Evolutionary conservation across 139 green algal genomes (phyloP).

Genomic region (Desmodesmus armatus): DNA sequence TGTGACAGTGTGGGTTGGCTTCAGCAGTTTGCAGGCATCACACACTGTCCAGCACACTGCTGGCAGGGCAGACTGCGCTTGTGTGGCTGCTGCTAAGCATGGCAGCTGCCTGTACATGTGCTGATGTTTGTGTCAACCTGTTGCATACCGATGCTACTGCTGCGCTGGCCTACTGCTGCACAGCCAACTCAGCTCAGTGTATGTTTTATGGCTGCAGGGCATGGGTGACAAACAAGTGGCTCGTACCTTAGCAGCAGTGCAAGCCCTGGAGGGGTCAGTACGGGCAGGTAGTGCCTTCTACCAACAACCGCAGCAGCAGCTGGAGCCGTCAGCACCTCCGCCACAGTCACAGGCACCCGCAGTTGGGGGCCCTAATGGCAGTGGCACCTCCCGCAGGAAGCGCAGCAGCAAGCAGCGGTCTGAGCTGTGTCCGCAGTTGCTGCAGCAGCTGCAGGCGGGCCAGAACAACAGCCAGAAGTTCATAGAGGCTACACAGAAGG

Average conservation of each 20-base stretch:
- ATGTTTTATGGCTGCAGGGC: too few species aligned
- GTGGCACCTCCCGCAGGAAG: neutral
- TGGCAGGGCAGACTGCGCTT: neutral
- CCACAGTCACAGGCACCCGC: neutral
- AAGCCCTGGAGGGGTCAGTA: constrained; percentile 39
- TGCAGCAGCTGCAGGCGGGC: neutral
- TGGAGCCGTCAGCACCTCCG: neutral
- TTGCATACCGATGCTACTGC: neutral
- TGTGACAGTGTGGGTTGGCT: too few species aligned
- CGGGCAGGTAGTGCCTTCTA: constrained; percentile 24
- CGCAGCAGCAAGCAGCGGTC: neutral
- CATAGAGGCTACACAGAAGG: constrained; percentile 49
- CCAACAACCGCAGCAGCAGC: constrained; percentile 5
- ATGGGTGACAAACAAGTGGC: constrained; percentile 11
- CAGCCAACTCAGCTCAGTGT: too few species aligned
- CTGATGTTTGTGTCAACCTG: too few species aligned
- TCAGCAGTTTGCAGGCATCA: too few species aligned
- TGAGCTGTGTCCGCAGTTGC: constrained; percentile 31
- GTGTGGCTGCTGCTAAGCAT: neutral
- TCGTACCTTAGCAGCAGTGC: constrained; percentile 18
- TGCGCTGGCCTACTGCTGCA: constrained; percentile 5
- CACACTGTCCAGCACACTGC: neutral
- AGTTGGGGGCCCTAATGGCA: neutral
- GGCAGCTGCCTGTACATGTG: neutral
- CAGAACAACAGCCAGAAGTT: constrained; percentile 8